These are phyloP conservation scores for Neonectria sp. DNA, from an alignment of 2,329 filamentous ascomycete genomes.

Conservation along the genomic window DNA sequence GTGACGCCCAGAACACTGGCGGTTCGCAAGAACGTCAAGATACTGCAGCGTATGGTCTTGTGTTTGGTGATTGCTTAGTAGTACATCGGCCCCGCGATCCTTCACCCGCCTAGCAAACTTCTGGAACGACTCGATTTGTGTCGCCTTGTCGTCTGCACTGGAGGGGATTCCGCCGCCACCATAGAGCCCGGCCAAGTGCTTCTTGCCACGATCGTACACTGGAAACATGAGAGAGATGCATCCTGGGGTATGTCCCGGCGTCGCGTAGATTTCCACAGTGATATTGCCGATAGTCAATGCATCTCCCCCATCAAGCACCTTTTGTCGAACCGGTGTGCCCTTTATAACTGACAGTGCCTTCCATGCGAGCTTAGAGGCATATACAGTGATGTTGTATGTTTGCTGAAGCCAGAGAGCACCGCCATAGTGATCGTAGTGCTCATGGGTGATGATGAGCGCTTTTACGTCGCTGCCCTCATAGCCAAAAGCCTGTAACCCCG, in stretches of 20 bases:
- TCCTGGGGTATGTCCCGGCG: conserved; percentile 45
- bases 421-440: conserved; percentile 49
- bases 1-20: conserved; percentile 21
- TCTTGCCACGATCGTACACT: conserved; percentile 36
- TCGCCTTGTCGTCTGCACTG: conserved; percentile 34
- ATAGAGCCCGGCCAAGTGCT: conserved; percentile 43
- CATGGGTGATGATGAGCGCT: conserved; percentile 47
- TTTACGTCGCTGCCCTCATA: conserved; percentile 47
- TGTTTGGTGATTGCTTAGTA: conserved; percentile 42
- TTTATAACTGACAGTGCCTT: conserved; percentile 13
- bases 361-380: conserved; percentile 36
- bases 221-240: conserved; percentile 43
- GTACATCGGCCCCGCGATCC: conserved; percentile 33
- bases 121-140: conserved; percentile 40
- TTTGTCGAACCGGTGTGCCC: conserved; percentile 22
- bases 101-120: conserved; percentile 30
- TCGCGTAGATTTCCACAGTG: conserved; percentile 32
- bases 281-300: conserved; percentile 43
- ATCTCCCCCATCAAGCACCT: conserved; percentile 31
- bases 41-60: conserved; percentile 42
- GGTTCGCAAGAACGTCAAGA: conserved; percentile 32
- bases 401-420: conserved; percentile 45
- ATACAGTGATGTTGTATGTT: conserved; percentile 34
- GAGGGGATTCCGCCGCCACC: conserved; percentile 42
- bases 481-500: conserved; percentile 38